phyloP scores from a whole-genome alignment of 352 stramenopile genomes.

The Globisporangium paddicum region DNA sequence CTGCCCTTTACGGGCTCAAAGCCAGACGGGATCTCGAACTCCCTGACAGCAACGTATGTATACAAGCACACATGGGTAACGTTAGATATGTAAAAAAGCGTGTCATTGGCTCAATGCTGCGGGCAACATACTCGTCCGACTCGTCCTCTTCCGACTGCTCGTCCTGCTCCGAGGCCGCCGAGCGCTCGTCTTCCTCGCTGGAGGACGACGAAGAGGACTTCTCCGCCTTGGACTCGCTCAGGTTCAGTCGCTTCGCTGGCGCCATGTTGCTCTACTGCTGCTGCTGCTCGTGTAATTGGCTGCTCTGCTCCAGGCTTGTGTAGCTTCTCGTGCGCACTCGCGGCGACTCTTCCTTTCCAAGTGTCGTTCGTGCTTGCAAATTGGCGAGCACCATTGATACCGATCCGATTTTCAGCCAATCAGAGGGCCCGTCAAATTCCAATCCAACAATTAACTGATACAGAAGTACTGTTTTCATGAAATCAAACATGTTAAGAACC shows the following conservation, averaged over 20 bases:
- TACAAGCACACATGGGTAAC: neutral
- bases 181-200: slow-evolving; percentile 26
- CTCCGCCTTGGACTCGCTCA: slow-evolving; percentile 41
- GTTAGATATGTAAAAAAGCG: neutral
- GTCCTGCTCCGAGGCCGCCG: slow-evolving; percentile 15
- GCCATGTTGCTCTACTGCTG: slow-evolving; percentile 26
- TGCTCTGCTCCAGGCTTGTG: neutral
- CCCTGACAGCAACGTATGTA: slow-evolving; percentile 25
- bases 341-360: slow-evolving; percentile 9
- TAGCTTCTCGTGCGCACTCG: neutral
- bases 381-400: slow-evolving; percentile 14
- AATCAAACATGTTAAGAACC: neutral
- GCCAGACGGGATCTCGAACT: slow-evolving; percentile 75
- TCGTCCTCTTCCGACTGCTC: slow-evolving; percentile 41
- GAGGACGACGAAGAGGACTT: slow-evolving; percentile 35
- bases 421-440: neutral
- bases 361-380: neutral
- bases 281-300: neutral
- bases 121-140: slow-evolving; percentile 43
- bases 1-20: slow-evolving; percentile 67
- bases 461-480: neutral
- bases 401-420: slow-evolving; percentile 5
- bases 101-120: neutral
- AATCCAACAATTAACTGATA: neutral
- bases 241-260: slow-evolving; percentile 54